A percentile compares a stretch with the other conserved stretches of the same genome.
phyloP scores from a whole-genome alignment of 768 basidiomycete genomes.

The Kwoniella newhampshirensis region DNA sequence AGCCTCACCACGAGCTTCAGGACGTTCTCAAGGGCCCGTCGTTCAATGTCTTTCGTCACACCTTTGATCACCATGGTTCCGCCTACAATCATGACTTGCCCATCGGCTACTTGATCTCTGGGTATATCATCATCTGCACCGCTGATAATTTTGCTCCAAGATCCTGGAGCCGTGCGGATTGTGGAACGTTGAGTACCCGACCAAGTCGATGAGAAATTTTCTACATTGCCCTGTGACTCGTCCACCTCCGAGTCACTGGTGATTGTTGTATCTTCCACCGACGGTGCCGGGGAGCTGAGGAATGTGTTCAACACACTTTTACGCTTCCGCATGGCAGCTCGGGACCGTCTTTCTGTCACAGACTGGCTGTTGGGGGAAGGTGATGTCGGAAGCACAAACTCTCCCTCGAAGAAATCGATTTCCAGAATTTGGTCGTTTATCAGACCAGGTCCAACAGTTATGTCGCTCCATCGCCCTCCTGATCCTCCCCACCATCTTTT shows the following conservation, averaged over 20 bases:
- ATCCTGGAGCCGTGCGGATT: too few relatives aligned
- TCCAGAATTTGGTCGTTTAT: conserved; percentile 13
- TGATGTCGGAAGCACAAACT: conserved; percentile 24
- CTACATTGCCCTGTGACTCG: background rate
- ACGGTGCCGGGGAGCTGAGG: background rate
- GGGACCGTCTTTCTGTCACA: background rate
- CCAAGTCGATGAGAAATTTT: conserved; percentile 18
- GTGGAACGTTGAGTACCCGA: conserved; percentile 29
- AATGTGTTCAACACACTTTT: conserved; percentile 4
- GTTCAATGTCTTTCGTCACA: conserved; percentile 18
- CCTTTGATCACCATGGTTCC: conserved; percentile 40
- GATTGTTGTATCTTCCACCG: background rate
- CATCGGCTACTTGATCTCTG: conserved; percentile 1
- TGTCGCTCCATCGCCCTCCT: conserved; percentile 30
- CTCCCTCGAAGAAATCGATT: conserved; percentile 29
- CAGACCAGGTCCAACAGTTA: conserved; percentile 11
- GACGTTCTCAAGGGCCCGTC: conserved; percentile 28
- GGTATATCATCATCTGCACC: conserved; percentile 36
- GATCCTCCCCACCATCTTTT: conserved; percentile 23
- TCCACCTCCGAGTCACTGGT: conserved; percentile 1
- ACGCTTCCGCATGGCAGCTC: background rate
- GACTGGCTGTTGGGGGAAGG: background rate
- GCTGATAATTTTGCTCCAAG: conserved; percentile 5
- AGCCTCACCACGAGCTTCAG: conserved; percentile 31
- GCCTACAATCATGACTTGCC: conserved; percentile 29